Evolutionary conservation across 345 rosid species (phyloP).

Genomic region (Crucihimalaya himalaica): DNA sequence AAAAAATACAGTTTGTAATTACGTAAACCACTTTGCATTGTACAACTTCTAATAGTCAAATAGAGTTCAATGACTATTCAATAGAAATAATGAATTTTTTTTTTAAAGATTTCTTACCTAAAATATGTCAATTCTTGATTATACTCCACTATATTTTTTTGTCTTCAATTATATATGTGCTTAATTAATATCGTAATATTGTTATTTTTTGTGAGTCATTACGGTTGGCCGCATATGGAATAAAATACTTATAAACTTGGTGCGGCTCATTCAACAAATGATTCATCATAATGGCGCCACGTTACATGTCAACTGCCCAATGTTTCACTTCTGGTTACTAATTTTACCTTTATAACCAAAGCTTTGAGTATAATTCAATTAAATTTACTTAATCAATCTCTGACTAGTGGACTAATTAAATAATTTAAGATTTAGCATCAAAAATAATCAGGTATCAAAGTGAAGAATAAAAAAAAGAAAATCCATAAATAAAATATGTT

Average conservation of each 20-base stretch:
- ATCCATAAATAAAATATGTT: too few relatives aligned
- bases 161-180: too few relatives aligned
- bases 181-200: neutral
- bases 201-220: neutral
- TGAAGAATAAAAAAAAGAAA: too few relatives aligned
- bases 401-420: neutral
- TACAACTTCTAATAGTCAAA: neutral
- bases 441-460: neutral
- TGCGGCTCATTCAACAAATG: slow-evolving; percentile 14
- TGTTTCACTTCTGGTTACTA: slow-evolving; percentile 19
- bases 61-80: too few relatives aligned
- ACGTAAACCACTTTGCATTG: neutral
- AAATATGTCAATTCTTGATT: neutral
- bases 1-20: too few relatives aligned
- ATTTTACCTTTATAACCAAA: neutral
- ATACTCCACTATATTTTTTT: too few relatives aligned
- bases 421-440: slow-evolving; percentile 6
- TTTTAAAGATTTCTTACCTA: neutral
- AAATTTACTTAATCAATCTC: slow-evolving; percentile 5
- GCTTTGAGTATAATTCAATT: slow-evolving; percentile 6
- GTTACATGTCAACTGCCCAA: neutral
- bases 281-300: slow-evolving; percentile 53
- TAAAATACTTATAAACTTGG: slow-evolving; percentile 6
- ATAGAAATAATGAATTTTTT: too few relatives aligned
- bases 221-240: slow-evolving; percentile 45